Conservation (phyloP, 495 filamentous ascomycete genomes). For the Podospora didyma region DNA sequence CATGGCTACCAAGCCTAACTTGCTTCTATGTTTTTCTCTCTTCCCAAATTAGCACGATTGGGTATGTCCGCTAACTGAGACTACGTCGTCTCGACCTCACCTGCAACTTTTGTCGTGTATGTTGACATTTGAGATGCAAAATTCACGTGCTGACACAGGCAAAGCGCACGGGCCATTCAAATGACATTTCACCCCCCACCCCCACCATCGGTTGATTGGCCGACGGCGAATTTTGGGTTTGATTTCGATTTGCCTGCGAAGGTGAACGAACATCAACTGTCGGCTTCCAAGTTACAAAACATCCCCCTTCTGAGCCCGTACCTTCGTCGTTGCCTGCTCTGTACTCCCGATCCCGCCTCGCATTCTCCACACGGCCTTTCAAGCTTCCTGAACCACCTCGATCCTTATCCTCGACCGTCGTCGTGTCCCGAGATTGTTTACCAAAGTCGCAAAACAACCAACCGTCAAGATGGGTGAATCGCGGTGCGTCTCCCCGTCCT, state of each 20-base stretch:
- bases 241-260: conserved; percentile 19
- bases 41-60: no score
- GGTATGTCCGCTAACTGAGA: no score
- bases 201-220: conserved; percentile 35
- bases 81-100: no score
- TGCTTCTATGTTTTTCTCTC: no score
- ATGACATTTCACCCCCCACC: conserved; percentile 10
- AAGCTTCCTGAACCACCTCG: conserved; percentile 3
- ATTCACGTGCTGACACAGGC: background rate
- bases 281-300: conserved; percentile 8
- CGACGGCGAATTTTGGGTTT: conserved; percentile 27
- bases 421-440: conserved; percentile 3
- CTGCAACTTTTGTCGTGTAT: no score
- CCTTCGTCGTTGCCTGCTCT: conserved; percentile 16
- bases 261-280: conserved; percentile 14
- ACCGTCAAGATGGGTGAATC: conserved; percentile 39
- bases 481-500: conserved; percentile 21
- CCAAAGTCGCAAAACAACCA: conserved; percentile 5
- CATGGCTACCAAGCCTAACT: no score
- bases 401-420: conserved; percentile 2
- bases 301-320: conserved; percentile 4
- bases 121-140: no score
- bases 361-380: background rate
- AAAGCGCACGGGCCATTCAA: conserved; percentile 14
- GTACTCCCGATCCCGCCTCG: background rate